Evolutionary conservation across 2,329 filamentous ascomycete genomes (phyloP), one percentile per base, ranked within the genome.

Genomic region (Pseudocercospora eumusae): DNA sequence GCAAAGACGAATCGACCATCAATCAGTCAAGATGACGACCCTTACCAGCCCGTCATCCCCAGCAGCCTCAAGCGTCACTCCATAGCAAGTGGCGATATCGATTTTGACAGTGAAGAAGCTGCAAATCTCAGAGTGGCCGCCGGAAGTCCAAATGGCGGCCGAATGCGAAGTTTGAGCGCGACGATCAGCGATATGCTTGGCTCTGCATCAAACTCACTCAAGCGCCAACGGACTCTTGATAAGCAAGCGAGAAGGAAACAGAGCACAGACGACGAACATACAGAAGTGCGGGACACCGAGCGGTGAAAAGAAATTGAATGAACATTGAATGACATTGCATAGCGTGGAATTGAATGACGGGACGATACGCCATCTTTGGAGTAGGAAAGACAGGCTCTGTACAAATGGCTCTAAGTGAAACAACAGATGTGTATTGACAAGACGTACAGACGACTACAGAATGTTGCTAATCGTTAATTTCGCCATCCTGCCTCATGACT

Each of bases 181-280:
- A 70, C 70, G n/a, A 58, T 70, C 33, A 65, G 63, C 8, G 70
- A 71, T 21, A 65, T 71, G 56, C 68, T 72, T 44, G 66, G 68
- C 11, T 60, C 58, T 8, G 28, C 23, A 27, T 58, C 49, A 1
- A 53, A 27, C 2, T 31, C 54, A 13, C 40, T 65, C 31, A 64
- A 66, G 36, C 54, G 62, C n/a, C 66, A 64, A 31, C 45, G 56
- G 15, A 64, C 64, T 0, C 25, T 59, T 18, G 65, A 63, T 42
- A 52, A 58, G n/a, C 52, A 54, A 18, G 21, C 49, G 25, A 54
- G 4, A 54, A 21, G 31, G 18, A 28, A 36, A 36, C 27, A 54
- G 21, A 40, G 28, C 21, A 54, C 52, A 25, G n/a, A 21, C 9
- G 18, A 18, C 10, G 21, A 18, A 11, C 18, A 18, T 7, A 21